Evolutionary conservation across 345 rosid genomes (phyloP), one percentile per base, ranked within the genome.

Genomic region (Trapa bicornis): DNA sequence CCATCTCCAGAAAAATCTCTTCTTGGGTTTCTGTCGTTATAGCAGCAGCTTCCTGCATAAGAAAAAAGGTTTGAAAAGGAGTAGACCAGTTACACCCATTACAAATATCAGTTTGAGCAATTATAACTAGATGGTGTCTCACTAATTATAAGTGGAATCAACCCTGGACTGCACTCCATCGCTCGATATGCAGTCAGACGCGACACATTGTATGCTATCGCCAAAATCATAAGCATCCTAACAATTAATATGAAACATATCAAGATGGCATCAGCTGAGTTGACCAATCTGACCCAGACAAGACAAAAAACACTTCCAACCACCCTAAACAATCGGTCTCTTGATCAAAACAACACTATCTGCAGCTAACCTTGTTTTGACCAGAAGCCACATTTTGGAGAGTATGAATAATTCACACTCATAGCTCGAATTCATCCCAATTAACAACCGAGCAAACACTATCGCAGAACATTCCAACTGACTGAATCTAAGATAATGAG

Each of bases 1-100:
- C 88, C 91, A 86, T 89, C 83, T 89, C 91, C 84, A 79, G 80
- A 73, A 87, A 83, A 53, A 89, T 82, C 68, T 76, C 88, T 67
- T 92, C 85, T 78, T 87, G 91, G 39, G 87, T 80, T 36, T 82
- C 84, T 13, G 89, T 86, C 60, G 98, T 89, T 32, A 86, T 83
- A 17, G 86, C 91, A 68, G 86, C 95, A 67, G 96, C 88, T 83
- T 92, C 96, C 96, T 89, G 75, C 78, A 71, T 29, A 36, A 35
- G n/a, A 61, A 36, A 38, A 67, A 17, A 48, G 33, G 36, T 47
- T 35, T 16, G 4, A 37, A 69, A 62, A 42, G 57, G 1, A 39
- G 13, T 33, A 58, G 63, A 58, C 63, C 63, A 67, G 39, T 29
- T 0, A 29, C 37, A 13, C 39, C 17, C 29, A 65, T 41, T 37